Evolutionary conservation across 768 basidiomycete genomes (phyloP), one percentile per base, ranked within the genome.

Genomic region (Pholiota molesta): DNA sequence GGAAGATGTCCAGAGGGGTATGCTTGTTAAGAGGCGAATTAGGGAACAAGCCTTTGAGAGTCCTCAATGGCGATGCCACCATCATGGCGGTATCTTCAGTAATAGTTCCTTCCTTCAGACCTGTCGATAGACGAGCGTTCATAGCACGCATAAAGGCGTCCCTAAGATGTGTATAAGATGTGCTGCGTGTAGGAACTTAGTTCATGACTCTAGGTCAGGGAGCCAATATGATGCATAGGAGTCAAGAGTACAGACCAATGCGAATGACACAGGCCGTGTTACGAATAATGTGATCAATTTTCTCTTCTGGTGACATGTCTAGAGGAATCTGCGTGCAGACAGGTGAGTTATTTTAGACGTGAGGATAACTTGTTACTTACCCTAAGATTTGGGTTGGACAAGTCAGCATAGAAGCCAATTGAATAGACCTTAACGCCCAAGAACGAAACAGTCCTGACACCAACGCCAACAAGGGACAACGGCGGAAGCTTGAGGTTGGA

Each of bases 401-500:
- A 75, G 71, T 97, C 94, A 6, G 92, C 90, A 73, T 97, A 97
- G 75, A 97, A 94, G 2, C 85, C 95, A 35, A 94, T 86, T 11
- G 90, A 91, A 75, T 97, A 97, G 16, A 97, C 95, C 70, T 92
- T 87, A 65, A 97, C 85, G 7, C 88, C 83, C 40, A 97, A 79
- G 75, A 97, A 95, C 14, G 94, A 94, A 31, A 97, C 94, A 0
- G 89, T 92, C 54, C 95, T 81, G 40, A 95, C 93, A 23, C 95
- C 95, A 0, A 94, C 77, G 6, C 95, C 95, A 19, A 97, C 76
- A 5, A 97, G 82, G 11, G 86, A 83, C 67, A 92, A 84, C 1
- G 82, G 75, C 9, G 90, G 86, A 6, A 85, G 73, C 10, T 85
- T 82, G 16, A 84, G 74, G 66, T 86, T 90, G 33, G 90, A 85